Evolutionary conservation across 2,329 filamentous ascomycete species (phyloP).

Genomic region (Neofusicoccum kwambonambiense): DNA sequence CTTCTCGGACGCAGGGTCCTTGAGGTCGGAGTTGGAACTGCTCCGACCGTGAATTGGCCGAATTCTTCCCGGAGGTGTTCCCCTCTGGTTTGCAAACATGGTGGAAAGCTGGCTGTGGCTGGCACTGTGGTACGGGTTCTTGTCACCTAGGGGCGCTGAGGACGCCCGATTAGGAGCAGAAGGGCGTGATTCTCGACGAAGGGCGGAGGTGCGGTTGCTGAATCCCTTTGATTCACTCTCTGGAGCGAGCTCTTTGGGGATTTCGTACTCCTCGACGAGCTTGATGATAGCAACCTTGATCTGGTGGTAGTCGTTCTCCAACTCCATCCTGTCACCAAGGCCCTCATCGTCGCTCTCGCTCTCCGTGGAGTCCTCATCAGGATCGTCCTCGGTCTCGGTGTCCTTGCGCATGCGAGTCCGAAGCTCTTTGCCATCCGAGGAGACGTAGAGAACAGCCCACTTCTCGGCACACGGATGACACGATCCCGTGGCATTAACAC

Average conservation of each 20-base stretch:
- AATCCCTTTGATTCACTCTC: conserved; percentile 62
- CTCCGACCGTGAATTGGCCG: conserved; percentile 33
- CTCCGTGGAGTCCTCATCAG: conserved; percentile 58
- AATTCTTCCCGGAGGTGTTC: conserved; percentile 31
- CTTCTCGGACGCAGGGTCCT: conserved; percentile 37
- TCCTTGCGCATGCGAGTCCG: conserved; percentile 73
- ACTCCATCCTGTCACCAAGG: conserved; percentile 50
- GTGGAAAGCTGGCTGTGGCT: conserved; percentile 38
- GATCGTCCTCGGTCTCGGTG: conserved; percentile 60
- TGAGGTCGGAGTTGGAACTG: conserved; percentile 32
- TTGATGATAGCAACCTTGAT: conserved; percentile 77
- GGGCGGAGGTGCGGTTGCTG: conserved; percentile 64
- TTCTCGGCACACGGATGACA: conserved; percentile 79
- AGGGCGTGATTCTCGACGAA: conserved; percentile 35
- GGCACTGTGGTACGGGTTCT: conserved; percentile 48
- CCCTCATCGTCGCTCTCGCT: conserved; percentile 50
- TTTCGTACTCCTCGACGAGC: conserved; percentile 79
- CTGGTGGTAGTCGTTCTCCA: conserved; percentile 78
- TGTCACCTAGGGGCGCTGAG: conserved; percentile 41
- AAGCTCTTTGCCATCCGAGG: conserved; percentile 67
- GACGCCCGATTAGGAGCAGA: conserved; percentile 22
- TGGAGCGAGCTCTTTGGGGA: conserved; percentile 64
- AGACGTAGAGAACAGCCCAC: conserved; percentile 80
- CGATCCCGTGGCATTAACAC: conserved; percentile 63
- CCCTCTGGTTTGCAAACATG: conserved; percentile 39